These are phyloP conservation scores for Farysia itapuensis DNA, from an alignment of 1,284 basidiomycete genomes.

Conservation along the genomic window DNA sequence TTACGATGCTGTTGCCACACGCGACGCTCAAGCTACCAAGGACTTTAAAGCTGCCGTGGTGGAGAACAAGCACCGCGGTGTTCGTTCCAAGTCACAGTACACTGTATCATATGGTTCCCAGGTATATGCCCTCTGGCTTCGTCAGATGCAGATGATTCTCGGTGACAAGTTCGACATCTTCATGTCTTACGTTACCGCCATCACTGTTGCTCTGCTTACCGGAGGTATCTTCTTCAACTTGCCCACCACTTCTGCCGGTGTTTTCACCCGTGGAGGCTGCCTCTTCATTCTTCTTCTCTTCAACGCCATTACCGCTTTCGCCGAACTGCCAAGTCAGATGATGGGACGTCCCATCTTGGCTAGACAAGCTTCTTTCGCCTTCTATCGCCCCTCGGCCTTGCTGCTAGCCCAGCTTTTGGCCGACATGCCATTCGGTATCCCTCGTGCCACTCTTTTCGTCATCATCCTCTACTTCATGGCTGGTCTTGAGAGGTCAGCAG, in stretches of 20 bases:
- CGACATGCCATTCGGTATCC: conserved; percentile 61
- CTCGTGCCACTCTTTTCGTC: conserved; percentile 60
- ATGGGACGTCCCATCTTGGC: conserved; percentile 41
- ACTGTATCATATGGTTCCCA: conserved; percentile 68
- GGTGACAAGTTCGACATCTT: conserved; percentile 81
- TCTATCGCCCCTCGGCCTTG: conserved; percentile 55
- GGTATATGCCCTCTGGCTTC: conserved; percentile 67
- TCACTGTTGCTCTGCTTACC: conserved; percentile 71
- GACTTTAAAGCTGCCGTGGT: conserved; percentile 73
- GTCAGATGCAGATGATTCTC: conserved; percentile 76
- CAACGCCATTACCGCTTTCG: conserved; percentile 61
- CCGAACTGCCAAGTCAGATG: conserved; percentile 48
- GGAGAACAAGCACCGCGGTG: conserved; percentile 79
- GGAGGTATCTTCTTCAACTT: conserved; percentile 77
- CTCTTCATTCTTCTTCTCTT: conserved; percentile 68
- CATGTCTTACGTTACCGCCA: conserved; percentile 58
- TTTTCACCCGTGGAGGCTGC: conserved; percentile 78
- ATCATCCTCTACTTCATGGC: conserved; percentile 60
- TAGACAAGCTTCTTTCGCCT: conserved; percentile 45
- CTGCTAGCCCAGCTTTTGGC: conserved; percentile 45
- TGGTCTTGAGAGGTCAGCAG: conserved; percentile 30
- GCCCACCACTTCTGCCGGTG: conserved; percentile 63
- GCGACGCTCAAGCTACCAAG: conserved; percentile 67
- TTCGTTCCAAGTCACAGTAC: conserved; percentile 81
- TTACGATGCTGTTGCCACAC: conserved; percentile 70